A percentile compares a stretch with the other conserved stretches of the same genome.
These are phyloP conservation scores for Cladophialophora psammophila DNA, from an alignment of 2,329 filamentous ascomycete species.

Conservation along the genomic window DNA sequence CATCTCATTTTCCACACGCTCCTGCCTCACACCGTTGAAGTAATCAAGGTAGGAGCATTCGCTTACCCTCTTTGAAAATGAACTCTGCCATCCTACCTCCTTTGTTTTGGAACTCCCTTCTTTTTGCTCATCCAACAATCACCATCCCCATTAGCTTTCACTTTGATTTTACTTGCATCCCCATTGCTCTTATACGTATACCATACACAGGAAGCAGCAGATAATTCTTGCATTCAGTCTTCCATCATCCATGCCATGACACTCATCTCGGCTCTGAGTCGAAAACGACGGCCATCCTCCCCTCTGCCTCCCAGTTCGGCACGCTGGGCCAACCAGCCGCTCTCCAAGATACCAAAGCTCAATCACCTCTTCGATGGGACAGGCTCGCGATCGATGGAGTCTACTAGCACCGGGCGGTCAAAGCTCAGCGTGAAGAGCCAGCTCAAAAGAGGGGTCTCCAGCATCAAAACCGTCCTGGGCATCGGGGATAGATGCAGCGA, in stretches of 20 bases:
- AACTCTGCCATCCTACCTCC: neutral
- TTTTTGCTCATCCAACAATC: conserved; percentile 10
- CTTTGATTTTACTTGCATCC: conserved; percentile 13
- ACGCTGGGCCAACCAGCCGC: conserved; percentile 15
- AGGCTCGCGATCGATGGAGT: conserved; percentile 35
- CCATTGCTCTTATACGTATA: conserved; percentile 23
- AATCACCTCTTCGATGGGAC: conserved; percentile 36
- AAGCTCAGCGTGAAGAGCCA: conserved; percentile 33
- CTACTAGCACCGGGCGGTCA: conserved; percentile 31
- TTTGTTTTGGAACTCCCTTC: neutral
- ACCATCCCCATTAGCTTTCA: conserved; percentile 17
- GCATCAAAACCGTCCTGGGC: conserved; percentile 32
- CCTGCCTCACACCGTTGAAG: neutral
- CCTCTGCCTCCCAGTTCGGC: conserved; percentile 3
- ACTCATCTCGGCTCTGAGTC: conserved; percentile 28
- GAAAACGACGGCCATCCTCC: conserved; percentile 28
- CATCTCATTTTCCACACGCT: neutral
- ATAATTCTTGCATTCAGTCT: neutral
- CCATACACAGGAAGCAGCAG: conserved; percentile 4
- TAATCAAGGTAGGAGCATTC: neutral
- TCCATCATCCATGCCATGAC: conserved; percentile 26
- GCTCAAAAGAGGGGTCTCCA: conserved; percentile 32
- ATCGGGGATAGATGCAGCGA: conserved; percentile 24
- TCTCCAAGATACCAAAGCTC: conserved; percentile 28
- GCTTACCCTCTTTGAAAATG: neutral